phyloP scores from a whole-genome alignment of 2,329 filamentous ascomycete species.

The Nigrospora sphaerica region DNA sequence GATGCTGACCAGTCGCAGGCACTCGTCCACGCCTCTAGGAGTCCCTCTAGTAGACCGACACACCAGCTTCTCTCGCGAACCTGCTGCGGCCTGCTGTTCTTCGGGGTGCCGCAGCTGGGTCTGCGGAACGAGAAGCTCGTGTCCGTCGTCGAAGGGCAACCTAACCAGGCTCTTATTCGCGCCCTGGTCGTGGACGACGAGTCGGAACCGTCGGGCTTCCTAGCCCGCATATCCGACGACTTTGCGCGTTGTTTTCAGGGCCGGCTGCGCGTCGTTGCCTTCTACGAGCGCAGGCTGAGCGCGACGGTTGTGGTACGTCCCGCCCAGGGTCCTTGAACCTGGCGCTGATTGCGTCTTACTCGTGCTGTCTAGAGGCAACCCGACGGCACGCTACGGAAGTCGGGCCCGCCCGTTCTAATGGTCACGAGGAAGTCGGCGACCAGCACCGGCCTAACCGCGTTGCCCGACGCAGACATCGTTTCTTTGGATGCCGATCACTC shows the following conservation, averaged over 20 bases:
- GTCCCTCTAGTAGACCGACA: not conserved
- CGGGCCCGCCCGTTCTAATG: slow-evolving; percentile 10
- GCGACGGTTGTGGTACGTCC: slow-evolving; percentile 12
- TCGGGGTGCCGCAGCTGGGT: slow-evolving; percentile 20
- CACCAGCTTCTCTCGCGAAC: slow-evolving; percentile 7
- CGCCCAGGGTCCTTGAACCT: no score
- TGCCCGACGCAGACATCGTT: slow-evolving; percentile 12
- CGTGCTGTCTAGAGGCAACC: not conserved
- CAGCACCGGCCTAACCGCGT: slow-evolving; percentile 9
- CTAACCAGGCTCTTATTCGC: slow-evolving; percentile 13
- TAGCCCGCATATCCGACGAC: slow-evolving; percentile 9
- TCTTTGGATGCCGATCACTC: slow-evolving; percentile 14
- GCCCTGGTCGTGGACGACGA: slow-evolving; percentile 11
- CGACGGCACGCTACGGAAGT: slow-evolving; percentile 4
- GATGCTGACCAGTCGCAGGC: slow-evolving; percentile 3
- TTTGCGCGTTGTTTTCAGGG: slow-evolving; percentile 11
- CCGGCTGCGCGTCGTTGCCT: slow-evolving; percentile 10
- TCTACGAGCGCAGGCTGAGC: slow-evolving; percentile 10
- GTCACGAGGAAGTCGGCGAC: slow-evolving; percentile 17
- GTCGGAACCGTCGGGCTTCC: slow-evolving; percentile 12
- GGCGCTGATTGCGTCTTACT: not conserved
- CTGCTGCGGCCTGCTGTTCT: slow-evolving; percentile 17
- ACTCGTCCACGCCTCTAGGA: slow-evolving; percentile 7
- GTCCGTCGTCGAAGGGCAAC: slow-evolving; percentile 12
- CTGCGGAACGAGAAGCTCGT: slow-evolving; percentile 11